Conservation (phyloP, 1,139 yeast species). For the Yamadazyma buinensis region DNA sequence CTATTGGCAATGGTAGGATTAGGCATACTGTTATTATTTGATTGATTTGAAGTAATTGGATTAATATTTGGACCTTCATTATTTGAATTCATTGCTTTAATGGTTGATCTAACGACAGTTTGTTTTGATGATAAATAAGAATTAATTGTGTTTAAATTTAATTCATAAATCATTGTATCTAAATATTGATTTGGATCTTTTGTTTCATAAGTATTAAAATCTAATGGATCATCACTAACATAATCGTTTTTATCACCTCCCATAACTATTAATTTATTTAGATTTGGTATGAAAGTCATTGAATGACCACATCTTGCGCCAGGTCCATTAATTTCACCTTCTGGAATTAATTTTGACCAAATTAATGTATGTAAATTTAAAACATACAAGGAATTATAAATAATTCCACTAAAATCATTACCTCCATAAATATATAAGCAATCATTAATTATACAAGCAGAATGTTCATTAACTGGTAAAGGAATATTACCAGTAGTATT, state of each 20-base stretch:
- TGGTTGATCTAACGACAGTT: slow-evolving; percentile 15
- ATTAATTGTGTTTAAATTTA: slow-evolving; percentile 46
- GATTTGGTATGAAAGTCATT: slow-evolving; percentile 63
- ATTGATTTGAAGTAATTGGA: background rate
- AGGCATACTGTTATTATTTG: background rate
- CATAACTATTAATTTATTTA: slow-evolving; percentile 73
- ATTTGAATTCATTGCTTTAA: slow-evolving; percentile 11
- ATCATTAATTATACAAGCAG: slow-evolving; percentile 77
- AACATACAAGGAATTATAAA: slow-evolving; percentile 67
- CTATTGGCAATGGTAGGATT: background rate
- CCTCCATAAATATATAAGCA: slow-evolving; percentile 89
- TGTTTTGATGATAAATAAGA: slow-evolving; percentile 24
- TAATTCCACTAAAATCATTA: slow-evolving; percentile 70
- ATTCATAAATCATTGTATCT: slow-evolving; percentile 61
- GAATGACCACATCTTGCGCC: slow-evolving; percentile 95
- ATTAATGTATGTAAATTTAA: slow-evolving; percentile 68
- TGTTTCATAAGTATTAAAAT: slow-evolving; percentile 47
- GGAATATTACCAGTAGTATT: slow-evolving; percentile 60
- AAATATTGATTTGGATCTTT: slow-evolving; percentile 42
- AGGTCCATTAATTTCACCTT: slow-evolving; percentile 48
- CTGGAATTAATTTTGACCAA: slow-evolving; percentile 63
- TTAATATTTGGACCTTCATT: background rate
- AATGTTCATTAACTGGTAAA: slow-evolving; percentile 88
- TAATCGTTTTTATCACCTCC: slow-evolving; percentile 85
- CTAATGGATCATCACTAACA: slow-evolving; percentile 32